These are phyloP conservation scores for Penicillium sp. DNA, from an alignment of 2,329 filamentous ascomycete genomes.

Conservation along the genomic window DNA sequence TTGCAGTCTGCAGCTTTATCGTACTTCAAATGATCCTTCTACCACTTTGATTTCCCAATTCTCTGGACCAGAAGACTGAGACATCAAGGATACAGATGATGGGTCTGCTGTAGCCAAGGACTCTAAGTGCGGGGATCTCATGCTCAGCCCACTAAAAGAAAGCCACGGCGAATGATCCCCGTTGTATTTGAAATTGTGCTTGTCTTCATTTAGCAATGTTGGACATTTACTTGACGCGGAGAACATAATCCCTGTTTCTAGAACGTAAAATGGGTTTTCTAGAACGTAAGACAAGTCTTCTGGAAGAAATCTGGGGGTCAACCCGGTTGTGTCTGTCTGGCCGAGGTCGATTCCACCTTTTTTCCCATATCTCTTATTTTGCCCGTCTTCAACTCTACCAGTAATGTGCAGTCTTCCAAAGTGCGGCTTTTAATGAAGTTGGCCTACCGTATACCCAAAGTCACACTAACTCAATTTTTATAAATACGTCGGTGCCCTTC, in stretches of 20 bases:
- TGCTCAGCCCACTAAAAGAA: neutral
- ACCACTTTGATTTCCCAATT: neutral
- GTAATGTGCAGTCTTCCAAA: no score
- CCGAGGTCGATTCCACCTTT: neutral
- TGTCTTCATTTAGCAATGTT: neutral
- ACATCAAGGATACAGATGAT: neutral
- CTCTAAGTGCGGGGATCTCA: neutral
- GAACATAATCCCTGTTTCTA: neutral
- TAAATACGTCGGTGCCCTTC: neutral
- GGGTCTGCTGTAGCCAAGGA: neutral
- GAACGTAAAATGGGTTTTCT: neutral
- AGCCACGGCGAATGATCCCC: no score
- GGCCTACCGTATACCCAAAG: neutral
- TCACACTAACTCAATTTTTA: neutral
- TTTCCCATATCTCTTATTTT: neutral
- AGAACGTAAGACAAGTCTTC: neutral
- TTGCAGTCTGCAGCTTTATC: neutral
- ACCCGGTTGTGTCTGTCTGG: neutral
- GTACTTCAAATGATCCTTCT: neutral
- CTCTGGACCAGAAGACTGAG: no score
- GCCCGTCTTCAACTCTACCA: neutral
- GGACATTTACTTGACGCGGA: neutral
- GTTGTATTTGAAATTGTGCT: neutral
- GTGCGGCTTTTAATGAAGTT: neutral
- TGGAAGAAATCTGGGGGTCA: neutral